A percentile compares a stretch with the other conserved stretches of the same genome.
phyloP scores from a whole-genome alignment of 306 rosid genomes.

The Begonia peltatifolia region DNA sequence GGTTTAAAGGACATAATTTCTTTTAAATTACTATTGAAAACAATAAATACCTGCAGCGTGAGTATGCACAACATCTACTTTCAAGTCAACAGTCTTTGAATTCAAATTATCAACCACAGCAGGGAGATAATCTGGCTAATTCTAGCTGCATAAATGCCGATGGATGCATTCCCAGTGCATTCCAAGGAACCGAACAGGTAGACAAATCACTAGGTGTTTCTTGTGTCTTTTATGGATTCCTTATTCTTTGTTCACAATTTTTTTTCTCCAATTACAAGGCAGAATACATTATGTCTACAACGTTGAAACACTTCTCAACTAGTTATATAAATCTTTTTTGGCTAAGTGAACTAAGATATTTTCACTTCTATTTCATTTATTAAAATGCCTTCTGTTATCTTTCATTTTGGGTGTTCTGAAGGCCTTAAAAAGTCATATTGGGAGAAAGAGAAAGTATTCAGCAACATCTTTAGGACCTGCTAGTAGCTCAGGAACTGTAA shows the following conservation, averaged over 20 bases:
- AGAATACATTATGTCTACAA: too few relatives aligned
- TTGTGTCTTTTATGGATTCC: too few relatives aligned
- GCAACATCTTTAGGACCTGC: slow-evolving; percentile 46
- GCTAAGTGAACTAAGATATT: neutral
- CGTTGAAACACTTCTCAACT: neutral
- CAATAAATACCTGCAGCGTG: slow-evolving; percentile 33
- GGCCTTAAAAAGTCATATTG: slow-evolving; percentile 35
- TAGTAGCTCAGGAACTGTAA: slow-evolving; percentile 53
- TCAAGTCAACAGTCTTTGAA: slow-evolving; percentile 31
- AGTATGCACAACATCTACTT: slow-evolving; percentile 26
- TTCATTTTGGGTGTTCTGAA: slow-evolving; percentile 7
- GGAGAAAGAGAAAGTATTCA: slow-evolving; percentile 41
- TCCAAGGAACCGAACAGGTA: slow-evolving; percentile 57
- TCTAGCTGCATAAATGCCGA: slow-evolving; percentile 19
- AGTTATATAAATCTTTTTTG: neutral
- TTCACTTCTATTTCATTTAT: neutral
- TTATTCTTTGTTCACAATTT: neutral
- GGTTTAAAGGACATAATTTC: slow-evolving; percentile 1
- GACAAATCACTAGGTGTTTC: neutral
- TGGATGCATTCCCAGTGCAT: slow-evolving; percentile 25
- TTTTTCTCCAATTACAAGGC: neutral
- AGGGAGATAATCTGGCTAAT: slow-evolving; percentile 30
- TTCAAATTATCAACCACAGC: slow-evolving; percentile 31
- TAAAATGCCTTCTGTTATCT: neutral
- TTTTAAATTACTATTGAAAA: slow-evolving; percentile 17